phyloP scores from a whole-genome alignment of 2,329 filamentous ascomycete species.

The Aspergillus sp. region DNA sequence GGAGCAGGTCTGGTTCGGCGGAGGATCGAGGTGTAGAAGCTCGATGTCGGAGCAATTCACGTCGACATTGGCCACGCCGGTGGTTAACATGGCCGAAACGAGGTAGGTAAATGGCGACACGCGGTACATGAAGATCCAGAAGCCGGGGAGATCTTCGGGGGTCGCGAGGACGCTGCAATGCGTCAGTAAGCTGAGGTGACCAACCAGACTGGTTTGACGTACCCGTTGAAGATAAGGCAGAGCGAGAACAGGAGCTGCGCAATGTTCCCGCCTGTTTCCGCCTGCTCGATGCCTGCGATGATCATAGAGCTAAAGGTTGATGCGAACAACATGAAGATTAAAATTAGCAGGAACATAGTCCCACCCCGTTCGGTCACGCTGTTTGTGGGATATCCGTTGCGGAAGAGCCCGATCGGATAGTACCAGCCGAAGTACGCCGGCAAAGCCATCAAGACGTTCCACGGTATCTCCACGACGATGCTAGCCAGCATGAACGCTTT shows the following conservation, averaged over 20 bases:
- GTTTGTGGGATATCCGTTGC: conserved; percentile 26
- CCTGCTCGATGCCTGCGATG: conserved; percentile 58
- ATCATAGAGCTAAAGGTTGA: conserved; percentile 63
- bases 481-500: conserved; percentile 59
- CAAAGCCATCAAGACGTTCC: conserved; percentile 46
- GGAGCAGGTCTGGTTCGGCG: conserved; percentile 53
- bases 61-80: conserved; percentile 20
- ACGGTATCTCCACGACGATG: conserved; percentile 60
- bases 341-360: conserved; percentile 53
- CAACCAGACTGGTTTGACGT: conserved; percentile 6
- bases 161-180: conserved; percentile 49
- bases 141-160: conserved; percentile 51
- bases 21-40: conserved; percentile 34
- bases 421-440: conserved; percentile 57
- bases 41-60: conserved; percentile 28
- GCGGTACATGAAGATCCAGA: conserved; percentile 73
- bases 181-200: too few species aligned
- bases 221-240: conserved; percentile 47
- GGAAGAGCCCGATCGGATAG: conserved; percentile 47
- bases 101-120: conserved; percentile 58
- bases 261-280: conserved; percentile 55
- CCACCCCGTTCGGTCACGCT: conserved; percentile 44
- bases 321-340: conserved; percentile 60
- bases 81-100: conserved; percentile 33
- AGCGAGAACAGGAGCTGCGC: conserved; percentile 50